These are phyloP conservation scores for Gynochthodes officinalis DNA, from an alignment of 257 asterid genomes.

Conservation along the genomic window DNA sequence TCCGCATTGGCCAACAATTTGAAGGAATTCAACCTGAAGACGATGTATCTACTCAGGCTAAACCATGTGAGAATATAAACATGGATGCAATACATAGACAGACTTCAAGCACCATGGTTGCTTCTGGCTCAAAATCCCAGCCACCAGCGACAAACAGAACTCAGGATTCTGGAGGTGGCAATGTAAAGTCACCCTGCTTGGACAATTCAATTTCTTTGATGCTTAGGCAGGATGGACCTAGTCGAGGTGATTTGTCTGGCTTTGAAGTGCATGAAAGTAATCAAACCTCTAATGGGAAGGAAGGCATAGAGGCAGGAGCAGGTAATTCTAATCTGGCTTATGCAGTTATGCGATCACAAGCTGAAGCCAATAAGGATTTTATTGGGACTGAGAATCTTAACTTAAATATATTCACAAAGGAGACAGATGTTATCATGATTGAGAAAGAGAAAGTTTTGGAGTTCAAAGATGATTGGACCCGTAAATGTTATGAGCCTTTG, in stretches of 20 bases:
- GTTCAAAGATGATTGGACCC: not conserved
- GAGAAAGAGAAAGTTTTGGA: not conserved
- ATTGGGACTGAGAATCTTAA: not conserved
- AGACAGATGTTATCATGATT: not conserved
- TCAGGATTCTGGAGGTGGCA: slow-evolving; percentile 9
- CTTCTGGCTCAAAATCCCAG: slow-evolving; percentile 20
- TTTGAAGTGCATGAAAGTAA: slow-evolving; percentile 40
- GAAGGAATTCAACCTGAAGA: slow-evolving; percentile 16
- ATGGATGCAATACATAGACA: slow-evolving; percentile 14
- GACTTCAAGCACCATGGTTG: slow-evolving; percentile 19
- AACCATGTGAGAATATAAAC: slow-evolving; percentile 7
- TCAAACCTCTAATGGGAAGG: not conserved
- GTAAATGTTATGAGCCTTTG: not conserved
- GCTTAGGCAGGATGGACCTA: slow-evolving; percentile 27
- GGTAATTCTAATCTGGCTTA: not conserved
- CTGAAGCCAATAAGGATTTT: not conserved
- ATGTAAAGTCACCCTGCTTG: slow-evolving; percentile 9
- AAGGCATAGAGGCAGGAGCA: not conserved
- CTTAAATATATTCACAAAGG: no score
- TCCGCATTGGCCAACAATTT: not conserved
- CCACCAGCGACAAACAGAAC: slow-evolving; percentile 3
- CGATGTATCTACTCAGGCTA: slow-evolving; percentile 13
- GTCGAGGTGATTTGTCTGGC: slow-evolving; percentile 35
- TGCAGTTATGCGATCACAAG: not conserved
- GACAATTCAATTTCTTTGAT: slow-evolving; percentile 38